Conservation (phyloP, 1,139 yeast genomes). For the Yamadazyma friedrichii region DNA sequence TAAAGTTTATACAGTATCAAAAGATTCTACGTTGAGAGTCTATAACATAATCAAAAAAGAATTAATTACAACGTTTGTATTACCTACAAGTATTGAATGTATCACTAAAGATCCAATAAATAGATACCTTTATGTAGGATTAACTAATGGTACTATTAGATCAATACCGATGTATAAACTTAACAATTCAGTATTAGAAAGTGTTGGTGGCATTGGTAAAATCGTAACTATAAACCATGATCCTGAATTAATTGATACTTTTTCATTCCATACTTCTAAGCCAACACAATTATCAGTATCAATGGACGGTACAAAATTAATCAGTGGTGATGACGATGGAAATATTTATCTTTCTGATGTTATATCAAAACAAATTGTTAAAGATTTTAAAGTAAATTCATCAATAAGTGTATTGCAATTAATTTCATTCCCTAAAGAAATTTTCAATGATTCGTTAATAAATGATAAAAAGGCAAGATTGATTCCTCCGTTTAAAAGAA, state of each 20-base stretch:
- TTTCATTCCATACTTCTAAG: slow-evolving; percentile 54
- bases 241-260: slow-evolving; percentile 48
- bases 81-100: slow-evolving; percentile 56
- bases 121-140: slow-evolving; percentile 71
- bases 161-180: slow-evolving; percentile 55
- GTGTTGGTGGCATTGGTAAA: slow-evolving; percentile 56
- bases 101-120: slow-evolving; percentile 80
- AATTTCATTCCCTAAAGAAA: slow-evolving; percentile 17
- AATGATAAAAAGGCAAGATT: slow-evolving; percentile 41
- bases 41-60: slow-evolving; percentile 48
- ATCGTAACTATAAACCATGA: slow-evolving; percentile 53
- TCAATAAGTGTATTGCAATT: slow-evolving; percentile 30
- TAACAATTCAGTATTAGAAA: slow-evolving; percentile 47
- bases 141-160: slow-evolving; percentile 60
- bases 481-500: slow-evolving; percentile 61
- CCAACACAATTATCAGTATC: slow-evolving; percentile 60
- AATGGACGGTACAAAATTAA: slow-evolving; percentile 70
- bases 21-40: slow-evolving; percentile 72
- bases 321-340: slow-evolving; percentile 77
- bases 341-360: slow-evolving; percentile 68
- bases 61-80: slow-evolving; percentile 68
- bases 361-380: slow-evolving; percentile 72
- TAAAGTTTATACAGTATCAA: slow-evolving; percentile 69
- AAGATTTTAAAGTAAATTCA: slow-evolving; percentile 55
- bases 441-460: slow-evolving; percentile 12